phyloP scores from a whole-genome alignment of 805 yeast species.

The Dipodascus albidus region DNA sequence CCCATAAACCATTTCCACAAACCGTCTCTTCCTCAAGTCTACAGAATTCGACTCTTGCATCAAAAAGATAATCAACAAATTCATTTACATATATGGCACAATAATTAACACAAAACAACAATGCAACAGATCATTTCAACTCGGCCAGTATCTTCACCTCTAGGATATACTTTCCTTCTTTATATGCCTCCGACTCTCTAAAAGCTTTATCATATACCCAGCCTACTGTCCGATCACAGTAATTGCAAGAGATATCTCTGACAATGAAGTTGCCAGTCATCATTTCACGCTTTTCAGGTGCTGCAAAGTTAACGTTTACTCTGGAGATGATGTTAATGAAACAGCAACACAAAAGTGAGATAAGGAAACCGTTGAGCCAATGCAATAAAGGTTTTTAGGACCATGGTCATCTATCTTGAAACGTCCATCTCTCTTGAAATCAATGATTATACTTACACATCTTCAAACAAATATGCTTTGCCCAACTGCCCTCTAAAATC shows the following conservation, averaged over 20 bases:
- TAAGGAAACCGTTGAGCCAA: too few relatives aligned
- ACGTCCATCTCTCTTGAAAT: too few relatives aligned
- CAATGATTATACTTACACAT: constrained; percentile 28
- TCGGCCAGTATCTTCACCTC: constrained; percentile 28
- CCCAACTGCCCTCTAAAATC: constrained; percentile 49
- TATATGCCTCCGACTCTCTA: constrained; percentile 37
- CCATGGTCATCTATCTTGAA: neutral
- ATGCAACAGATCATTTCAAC: constrained; percentile 7
- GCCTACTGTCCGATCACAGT: constrained; percentile 43
- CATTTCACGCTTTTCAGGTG: constrained; percentile 36
- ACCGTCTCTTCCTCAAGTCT: too few relatives aligned
- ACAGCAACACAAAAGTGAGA: too few relatives aligned
- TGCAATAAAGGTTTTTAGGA: neutral
- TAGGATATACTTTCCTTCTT: constrained; percentile 50
- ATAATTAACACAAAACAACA: too few relatives aligned
- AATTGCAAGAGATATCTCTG: constrained; percentile 44
- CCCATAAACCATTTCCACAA: too few relatives aligned
- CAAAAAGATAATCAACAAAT: too few relatives aligned
- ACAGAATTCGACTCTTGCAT: too few relatives aligned
- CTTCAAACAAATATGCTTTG: constrained; percentile 41
- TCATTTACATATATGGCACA: too few relatives aligned
- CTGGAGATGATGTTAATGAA: constrained; percentile 9
- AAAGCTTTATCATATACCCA: constrained; percentile 51
- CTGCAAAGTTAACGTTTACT: constrained; percentile 32
- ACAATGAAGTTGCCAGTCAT: constrained; percentile 49